Base-by-base conservation (phyloP, 2,329 filamentous ascomycete genomes). In the Colletotrichum sublineola region DNA sequence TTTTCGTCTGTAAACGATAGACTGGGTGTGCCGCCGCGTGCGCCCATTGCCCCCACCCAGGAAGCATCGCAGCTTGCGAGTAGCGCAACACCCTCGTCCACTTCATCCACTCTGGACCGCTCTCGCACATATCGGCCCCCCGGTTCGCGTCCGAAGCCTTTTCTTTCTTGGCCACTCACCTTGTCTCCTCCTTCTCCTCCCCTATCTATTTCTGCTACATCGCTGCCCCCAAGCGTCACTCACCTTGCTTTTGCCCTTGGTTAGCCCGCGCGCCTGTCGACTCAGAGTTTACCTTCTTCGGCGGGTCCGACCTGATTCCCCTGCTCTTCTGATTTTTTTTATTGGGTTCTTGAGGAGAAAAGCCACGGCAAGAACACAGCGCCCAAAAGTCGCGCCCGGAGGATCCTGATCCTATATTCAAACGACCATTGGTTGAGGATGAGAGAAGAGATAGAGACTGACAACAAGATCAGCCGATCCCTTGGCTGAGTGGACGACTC, bases 401-500 rank as follows among this genome's bases (percentile, higher is more conserved):
- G 31, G 44, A 60, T 42, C 36, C 31, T n/a, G 36, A 60, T 36
- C 52, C 24, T n/a, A 24, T 18, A 18, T 38, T 29, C 44, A 58
- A 38, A 38, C 68, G 36, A 33, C 65, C 42, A 68, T 68, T 71
- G 68, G 65, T 71, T 71, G 58, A 71, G 65, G 38, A 71, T 71
- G 68, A 68, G 68, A 71, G 52, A 68, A 58, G 40, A 52, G 15
- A 42, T 58, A 55, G 68, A 71, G 58, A 58, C 58, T 68, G 53
- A 71, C 65, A 53, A 68, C 68, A 62, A 71, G 29, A 62, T 52
- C 53, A 68, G 65, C 68, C 68, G 65, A 68, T 68, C 58, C 38
- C 68, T 71, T 71, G 68, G 68, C 70, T 73, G 70, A 70, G 70
- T 61, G 70, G 70, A 71, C 46, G 55, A 53, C 61, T 64, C 65